phyloP scores from a whole-genome alignment of 345 rosid genomes.

The Acer saccharum region DNA sequence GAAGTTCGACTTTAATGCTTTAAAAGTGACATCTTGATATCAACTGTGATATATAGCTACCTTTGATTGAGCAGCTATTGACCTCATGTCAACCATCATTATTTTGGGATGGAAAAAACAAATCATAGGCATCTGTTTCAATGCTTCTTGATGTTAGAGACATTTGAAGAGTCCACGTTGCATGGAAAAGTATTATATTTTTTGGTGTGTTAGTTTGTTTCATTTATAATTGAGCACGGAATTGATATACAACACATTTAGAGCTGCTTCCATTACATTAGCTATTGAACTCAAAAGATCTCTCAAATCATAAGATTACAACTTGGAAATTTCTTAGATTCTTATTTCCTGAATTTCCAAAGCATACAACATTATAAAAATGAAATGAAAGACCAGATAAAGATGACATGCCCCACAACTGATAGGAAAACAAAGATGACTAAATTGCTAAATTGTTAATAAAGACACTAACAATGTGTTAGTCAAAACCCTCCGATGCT shows the following conservation, averaged over 20 bases:
- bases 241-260: background rate
- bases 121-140: background rate
- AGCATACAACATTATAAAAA: background rate
- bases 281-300: background rate
- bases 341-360: background rate
- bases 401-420: background rate
- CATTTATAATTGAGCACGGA: background rate
- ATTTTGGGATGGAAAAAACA: background rate
- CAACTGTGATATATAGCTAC: background rate
- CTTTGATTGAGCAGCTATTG: background rate
- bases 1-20: background rate
- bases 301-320: background rate
- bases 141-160: background rate
- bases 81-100: background rate
- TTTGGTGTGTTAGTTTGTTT: background rate
- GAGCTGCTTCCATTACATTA: background rate
- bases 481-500: background rate
- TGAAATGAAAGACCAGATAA: background rate
- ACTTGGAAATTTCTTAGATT: background rate
- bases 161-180: background rate
- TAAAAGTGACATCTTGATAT: background rate
- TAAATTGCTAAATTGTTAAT: background rate
- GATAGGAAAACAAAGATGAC: background rate
- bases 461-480: background rate
- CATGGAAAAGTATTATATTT: background rate